Base-by-base conservation (phyloP, 306 rosid genomes). In the Geum urbanum region DNA sequence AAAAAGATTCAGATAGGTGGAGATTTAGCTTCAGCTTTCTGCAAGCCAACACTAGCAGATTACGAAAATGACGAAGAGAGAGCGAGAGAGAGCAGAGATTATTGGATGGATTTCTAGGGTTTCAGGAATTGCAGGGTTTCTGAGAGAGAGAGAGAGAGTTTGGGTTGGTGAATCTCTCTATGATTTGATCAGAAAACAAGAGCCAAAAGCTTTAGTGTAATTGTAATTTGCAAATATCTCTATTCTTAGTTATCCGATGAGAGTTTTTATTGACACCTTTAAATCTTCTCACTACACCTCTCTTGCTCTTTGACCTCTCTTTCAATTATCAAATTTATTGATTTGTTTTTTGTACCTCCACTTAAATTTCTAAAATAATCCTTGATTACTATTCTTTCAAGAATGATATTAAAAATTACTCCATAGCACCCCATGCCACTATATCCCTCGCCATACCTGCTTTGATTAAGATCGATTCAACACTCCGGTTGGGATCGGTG, bases 71-170 rank as follows among this genome's bases (percentile, higher is more conserved):
- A 32, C 9, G 49, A 10, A 16, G 8, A 2, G 15, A 32, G 37
- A 32, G n/a, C n/a, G 43, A 51, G 16, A 63, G 46, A 41, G 19
- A 60, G 9, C 0, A 9, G 48, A 16, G 66, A 39, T 32, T 32
- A 32, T 32, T 7, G 14, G 61, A 66, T 46, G 22, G 54, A 49
- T 50, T 50, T 53, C 55, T 63, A 73, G 66, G 77, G 67, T 49
- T 72, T 48, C 46, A 46, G 46, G 77, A 64, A 73, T 41, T 6
- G 56, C 56, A 22, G 54, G 64, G 35, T n/a, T 53, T 43, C 19
- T 4, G 37, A 50, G 22, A 32, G 12, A 49, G 62, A 40, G 51
- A 20, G n/a, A 50, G 52, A 35, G 66, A 32, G 73, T 40, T 19
- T 51, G 27, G 54, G 39, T 39, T 35, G n/a, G 18, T 57, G 61